phyloP scores from a whole-genome alignment of 306 rosid genomes.

The Glycine tomentella region DNA sequence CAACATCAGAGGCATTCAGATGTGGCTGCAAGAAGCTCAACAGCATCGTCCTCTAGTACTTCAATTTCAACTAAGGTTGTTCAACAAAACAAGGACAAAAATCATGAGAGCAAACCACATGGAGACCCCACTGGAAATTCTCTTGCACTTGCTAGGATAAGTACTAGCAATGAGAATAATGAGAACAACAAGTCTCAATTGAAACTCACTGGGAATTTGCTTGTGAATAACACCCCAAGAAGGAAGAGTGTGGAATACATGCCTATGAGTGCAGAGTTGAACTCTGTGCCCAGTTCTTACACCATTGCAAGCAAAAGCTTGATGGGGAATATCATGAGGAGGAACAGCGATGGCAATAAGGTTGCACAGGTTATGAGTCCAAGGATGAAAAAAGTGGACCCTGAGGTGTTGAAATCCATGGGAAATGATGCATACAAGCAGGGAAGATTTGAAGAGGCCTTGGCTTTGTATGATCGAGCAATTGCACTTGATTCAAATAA shows the following conservation, averaged over 20 bases:
- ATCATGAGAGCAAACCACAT: slow-evolving; percentile 44
- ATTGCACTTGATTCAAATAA: slow-evolving; percentile 72
- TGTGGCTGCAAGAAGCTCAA: slow-evolving; percentile 73
- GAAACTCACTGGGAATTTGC: slow-evolving; percentile 60
- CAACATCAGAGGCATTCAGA: slow-evolving; percentile 60
- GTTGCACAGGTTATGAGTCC: slow-evolving; percentile 43
- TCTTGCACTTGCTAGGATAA: slow-evolving; percentile 54
- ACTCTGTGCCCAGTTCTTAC: slow-evolving; percentile 28
- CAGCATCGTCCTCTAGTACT: slow-evolving; percentile 63
- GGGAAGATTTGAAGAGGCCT: slow-evolving; percentile 74
- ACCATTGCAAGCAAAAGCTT: slow-evolving; percentile 39
- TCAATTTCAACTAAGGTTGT: slow-evolving; percentile 46
- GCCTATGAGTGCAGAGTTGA: slow-evolving; percentile 46
- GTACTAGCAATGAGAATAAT: slow-evolving; percentile 40
- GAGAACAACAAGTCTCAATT: slow-evolving; percentile 51
- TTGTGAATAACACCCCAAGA: slow-evolving; percentile 54
- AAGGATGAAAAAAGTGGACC: slow-evolving; percentile 54
- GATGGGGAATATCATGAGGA: slow-evolving; percentile 82
- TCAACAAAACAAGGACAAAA: slow-evolving; percentile 37
- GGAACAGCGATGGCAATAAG: slow-evolving; percentile 57
- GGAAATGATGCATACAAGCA: slow-evolving; percentile 83
- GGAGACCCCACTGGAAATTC: slow-evolving; percentile 45
- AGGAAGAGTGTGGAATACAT: slow-evolving; percentile 41
- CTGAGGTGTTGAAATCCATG: slow-evolving; percentile 72
- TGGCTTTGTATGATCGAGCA: slow-evolving; percentile 73